Evolutionary conservation across 805 yeast genomes (phyloP).

Genomic region (Yamadazyma kitorensis): DNA sequence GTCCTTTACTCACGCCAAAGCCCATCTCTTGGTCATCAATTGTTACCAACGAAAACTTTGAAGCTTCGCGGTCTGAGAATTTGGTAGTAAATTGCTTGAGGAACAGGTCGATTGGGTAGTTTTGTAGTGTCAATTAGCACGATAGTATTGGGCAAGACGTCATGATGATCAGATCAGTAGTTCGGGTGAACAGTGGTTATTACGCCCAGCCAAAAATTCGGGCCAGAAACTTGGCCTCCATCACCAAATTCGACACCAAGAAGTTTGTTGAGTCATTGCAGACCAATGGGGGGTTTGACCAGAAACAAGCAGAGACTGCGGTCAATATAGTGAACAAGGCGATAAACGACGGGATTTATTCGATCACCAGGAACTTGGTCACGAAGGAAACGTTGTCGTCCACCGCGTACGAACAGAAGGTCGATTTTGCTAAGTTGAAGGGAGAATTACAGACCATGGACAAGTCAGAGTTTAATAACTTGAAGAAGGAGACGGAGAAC

Average conservation of each 20-base stretch:
- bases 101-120: too few species aligned
- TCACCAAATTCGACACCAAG: conserved; percentile 70
- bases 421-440: conserved; percentile 90
- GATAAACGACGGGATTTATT: conserved; percentile 73
- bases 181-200: too few species aligned
- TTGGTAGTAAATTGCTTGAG: too few species aligned
- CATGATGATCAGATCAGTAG: too few species aligned
- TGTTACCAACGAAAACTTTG: too few species aligned
- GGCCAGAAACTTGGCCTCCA: conserved; percentile 15
- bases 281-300: conserved; percentile 64
- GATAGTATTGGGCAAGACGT: too few species aligned
- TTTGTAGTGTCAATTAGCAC: too few species aligned
- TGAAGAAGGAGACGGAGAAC: conserved; percentile 85
- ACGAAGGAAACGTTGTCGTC: conserved; percentile 79
- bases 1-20: too few species aligned
- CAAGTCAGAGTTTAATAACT: conserved; percentile 74
- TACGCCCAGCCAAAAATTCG: conserved; percentile 1
- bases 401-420: conserved; percentile 91
- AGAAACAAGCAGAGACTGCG: conserved; percentile 76
- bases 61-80: too few species aligned
- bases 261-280: conserved; percentile 65
- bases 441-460: conserved; percentile 90
- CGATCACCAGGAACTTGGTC: conserved; percentile 76
- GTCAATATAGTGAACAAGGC: conserved; percentile 71
- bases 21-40: too few species aligned